phyloP scores from a whole-genome alignment of 768 basidiomycete species.

The Panellus pusillus region DNA sequence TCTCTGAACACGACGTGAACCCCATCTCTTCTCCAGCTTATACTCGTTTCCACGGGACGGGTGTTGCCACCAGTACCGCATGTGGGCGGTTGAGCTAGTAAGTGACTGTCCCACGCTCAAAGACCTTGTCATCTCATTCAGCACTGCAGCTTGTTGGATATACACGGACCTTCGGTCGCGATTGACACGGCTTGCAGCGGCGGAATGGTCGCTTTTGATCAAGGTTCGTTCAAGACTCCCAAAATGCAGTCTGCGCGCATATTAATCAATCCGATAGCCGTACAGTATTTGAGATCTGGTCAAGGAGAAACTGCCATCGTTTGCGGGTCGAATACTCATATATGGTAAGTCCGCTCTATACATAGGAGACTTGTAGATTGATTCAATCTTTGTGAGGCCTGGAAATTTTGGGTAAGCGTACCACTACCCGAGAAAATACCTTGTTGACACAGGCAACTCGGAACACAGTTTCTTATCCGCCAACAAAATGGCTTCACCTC shows the following conservation, averaged over 20 bases:
- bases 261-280: constrained; percentile 22
- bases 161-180: constrained; percentile 36
- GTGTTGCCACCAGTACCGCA: constrained; percentile 32
- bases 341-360: constrained; percentile 24
- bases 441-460: background rate
- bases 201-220: constrained; percentile 34
- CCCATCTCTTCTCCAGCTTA: constrained; percentile 25
- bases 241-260: background rate
- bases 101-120: constrained; percentile 3
- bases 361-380: background rate
- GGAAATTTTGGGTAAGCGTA: constrained; percentile 28
- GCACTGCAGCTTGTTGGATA: constrained; percentile 34
- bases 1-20: background rate
- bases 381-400: constrained; percentile 23
- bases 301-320: constrained; percentile 37
- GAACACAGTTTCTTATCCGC: constrained; percentile 30
- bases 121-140: background rate
- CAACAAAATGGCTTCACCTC: constrained; percentile 34
- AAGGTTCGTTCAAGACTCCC: constrained; percentile 25
- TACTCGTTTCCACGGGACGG: constrained; percentile 34
- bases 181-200: constrained; percentile 37
- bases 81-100: constrained; percentile 40
- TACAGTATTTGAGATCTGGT: constrained; percentile 32
- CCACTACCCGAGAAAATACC: background rate
- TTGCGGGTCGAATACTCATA: constrained; percentile 33